Evolutionary conservation across 306 rosid genomes (phyloP).

Genomic region (Ormosia emarginata): DNA sequence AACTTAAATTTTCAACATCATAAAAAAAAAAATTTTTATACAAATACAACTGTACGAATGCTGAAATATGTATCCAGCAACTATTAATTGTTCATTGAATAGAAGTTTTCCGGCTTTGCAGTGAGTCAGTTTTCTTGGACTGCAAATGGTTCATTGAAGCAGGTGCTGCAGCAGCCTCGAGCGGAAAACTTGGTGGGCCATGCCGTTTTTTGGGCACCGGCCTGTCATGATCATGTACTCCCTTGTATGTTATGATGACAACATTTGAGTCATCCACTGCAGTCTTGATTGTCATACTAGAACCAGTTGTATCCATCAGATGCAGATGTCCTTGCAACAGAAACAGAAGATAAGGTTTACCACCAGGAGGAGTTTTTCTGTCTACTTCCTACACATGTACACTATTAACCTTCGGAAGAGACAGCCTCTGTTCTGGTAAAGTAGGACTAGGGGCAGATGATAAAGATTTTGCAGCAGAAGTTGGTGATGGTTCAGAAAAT

Average conservation of each 20-base stretch:
- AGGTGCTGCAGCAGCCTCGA: constrained; percentile 79
- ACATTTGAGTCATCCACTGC: constrained; percentile 68
- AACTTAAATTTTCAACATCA: no score
- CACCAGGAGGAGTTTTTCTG: constrained; percentile 32
- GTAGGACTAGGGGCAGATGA: constrained; percentile 55
- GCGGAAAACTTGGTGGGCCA: constrained; percentile 82
- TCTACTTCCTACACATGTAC: constrained; percentile 23
- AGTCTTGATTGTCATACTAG: constrained; percentile 17
- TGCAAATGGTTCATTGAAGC: constrained; percentile 60
- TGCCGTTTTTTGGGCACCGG: constrained; percentile 96
- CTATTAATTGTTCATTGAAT: no score
- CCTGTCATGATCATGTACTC: constrained; percentile 88
- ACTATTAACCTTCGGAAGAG: constrained; percentile 25
- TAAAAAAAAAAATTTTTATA: no score
- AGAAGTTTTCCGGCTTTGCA: constrained; percentile 36
- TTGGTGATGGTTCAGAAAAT: constrained; percentile 55
- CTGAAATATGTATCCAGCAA: no score
- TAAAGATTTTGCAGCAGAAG: constrained; percentile 64
- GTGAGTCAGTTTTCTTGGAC: constrained; percentile 36
- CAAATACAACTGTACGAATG: no score
- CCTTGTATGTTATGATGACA: constrained; percentile 85
- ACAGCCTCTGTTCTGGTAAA: constrained; percentile 30
- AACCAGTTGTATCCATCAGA: constrained; percentile 86
- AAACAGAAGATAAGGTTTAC: constrained; percentile 36
- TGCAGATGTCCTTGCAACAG: constrained; percentile 46